Evolutionary conservation across 2,329 filamentous ascomycete genomes (phyloP).

Genomic region (Exophiala aquamarina): DNA sequence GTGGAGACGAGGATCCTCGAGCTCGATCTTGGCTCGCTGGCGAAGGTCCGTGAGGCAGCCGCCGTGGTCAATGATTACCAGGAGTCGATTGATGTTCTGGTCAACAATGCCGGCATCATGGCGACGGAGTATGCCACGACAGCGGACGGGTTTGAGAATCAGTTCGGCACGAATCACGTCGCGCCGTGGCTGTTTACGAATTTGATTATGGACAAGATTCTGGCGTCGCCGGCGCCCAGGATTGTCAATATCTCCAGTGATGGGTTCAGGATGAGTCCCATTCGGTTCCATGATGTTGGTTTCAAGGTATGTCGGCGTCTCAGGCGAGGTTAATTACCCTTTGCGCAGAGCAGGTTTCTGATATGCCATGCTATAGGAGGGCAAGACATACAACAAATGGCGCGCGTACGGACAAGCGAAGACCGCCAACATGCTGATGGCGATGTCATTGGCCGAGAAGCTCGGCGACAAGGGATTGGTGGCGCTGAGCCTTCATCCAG

Average conservation of each 20-base stretch:
- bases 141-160: conserved; percentile 33
- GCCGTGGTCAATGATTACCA: conserved; percentile 1
- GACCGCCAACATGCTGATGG: conserved; percentile 42
- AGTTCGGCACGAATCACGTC: conserved; percentile 34
- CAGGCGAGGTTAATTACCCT: too few species aligned
- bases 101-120: conserved; percentile 35
- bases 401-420: conserved; percentile 47
- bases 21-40: neutral
- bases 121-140: conserved; percentile 27
- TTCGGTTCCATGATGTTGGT: neutral
- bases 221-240: neutral
- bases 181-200: conserved; percentile 31
- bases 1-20: neutral
- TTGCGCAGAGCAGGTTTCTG: too few species aligned
- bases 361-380: conserved; percentile 34
- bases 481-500: neutral
- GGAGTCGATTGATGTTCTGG: conserved; percentile 30
- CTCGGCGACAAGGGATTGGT: neutral
- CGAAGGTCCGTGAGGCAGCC: neutral
- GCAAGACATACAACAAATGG: conserved; percentile 35
- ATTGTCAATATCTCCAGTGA: neutral
- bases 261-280: neutral
- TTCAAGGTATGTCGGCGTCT: neutral
- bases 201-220: conserved; percentile 18
- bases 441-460: neutral